These are phyloP conservation scores for Strobilomyces dryophilus DNA, from an alignment of 768 basidiomycete genomes.

Conservation along the genomic window DNA sequence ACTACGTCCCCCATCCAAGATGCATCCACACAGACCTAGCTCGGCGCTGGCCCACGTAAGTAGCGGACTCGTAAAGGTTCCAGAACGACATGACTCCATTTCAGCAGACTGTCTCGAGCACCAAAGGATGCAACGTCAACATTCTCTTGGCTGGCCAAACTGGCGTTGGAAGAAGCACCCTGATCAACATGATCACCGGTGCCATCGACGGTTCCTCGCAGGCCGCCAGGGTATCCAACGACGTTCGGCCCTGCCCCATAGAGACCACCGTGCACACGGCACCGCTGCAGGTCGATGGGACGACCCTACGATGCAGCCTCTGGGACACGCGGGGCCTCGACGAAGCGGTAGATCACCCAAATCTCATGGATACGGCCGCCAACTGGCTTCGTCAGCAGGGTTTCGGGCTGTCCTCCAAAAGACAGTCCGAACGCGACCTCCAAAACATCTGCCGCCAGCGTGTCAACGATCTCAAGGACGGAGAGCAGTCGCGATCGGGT, in stretches of 20 bases:
- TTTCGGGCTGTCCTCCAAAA: conserved; percentile 10
- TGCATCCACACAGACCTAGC: background rate
- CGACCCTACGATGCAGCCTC: conserved; percentile 11
- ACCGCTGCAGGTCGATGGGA: conserved; percentile 1
- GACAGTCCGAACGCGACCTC: conserved; percentile 22
- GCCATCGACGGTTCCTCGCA: conserved; percentile 5
- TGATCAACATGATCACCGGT: conserved; percentile 26
- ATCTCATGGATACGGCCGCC: conserved; percentile 16
- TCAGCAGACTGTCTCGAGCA: background rate
- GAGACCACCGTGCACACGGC: conserved; percentile 17
- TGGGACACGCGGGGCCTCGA: conserved; percentile 29
- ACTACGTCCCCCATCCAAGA: background rate
- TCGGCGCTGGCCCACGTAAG: conserved; percentile 3
- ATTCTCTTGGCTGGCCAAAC: conserved; percentile 26
- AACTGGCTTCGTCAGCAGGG: conserved; percentile 23
- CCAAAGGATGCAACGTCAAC: conserved; percentile 1
- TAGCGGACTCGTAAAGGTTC: background rate
- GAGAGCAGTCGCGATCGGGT: conserved; percentile 4
- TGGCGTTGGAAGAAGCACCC: conserved; percentile 26
- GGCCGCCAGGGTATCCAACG: conserved; percentile 22
- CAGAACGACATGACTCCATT: background rate
- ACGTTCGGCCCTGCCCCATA: conserved; percentile 21
- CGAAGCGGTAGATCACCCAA: conserved; percentile 22
- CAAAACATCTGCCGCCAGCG: conserved; percentile 16
- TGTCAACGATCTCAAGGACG: conserved; percentile 8